Percentiles rank a stretch among this genome's conserved stretches.
These are phyloP conservation scores for Pseudogymnoascus verrucosus DNA, from an alignment of 2,329 filamentous ascomycete species.

Conservation along the genomic window DNA sequence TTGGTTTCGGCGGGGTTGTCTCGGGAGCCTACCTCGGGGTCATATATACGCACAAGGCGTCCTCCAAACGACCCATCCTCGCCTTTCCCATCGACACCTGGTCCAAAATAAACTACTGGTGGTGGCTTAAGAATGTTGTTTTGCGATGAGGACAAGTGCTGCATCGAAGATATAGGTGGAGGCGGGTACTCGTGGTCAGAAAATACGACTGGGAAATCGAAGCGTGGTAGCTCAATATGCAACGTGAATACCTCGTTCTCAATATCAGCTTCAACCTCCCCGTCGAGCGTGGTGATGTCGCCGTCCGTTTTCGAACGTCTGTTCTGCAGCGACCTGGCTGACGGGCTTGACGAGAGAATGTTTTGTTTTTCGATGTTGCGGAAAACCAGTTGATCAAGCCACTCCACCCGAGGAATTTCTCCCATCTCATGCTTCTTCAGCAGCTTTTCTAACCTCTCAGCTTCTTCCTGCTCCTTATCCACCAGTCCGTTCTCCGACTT, in stretches of 20 bases:
- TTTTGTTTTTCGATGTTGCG: constrained; percentile 76
- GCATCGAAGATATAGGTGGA: constrained; percentile 70
- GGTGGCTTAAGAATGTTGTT: constrained; percentile 67
- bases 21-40: constrained; percentile 79
- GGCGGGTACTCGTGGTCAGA: constrained; percentile 87
- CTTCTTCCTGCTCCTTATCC: constrained; percentile 71
- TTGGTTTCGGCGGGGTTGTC: constrained; percentile 96
- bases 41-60: constrained; percentile 77
- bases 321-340: constrained; percentile 49
- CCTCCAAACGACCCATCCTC: constrained; percentile 40
- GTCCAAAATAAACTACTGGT: constrained; percentile 80
- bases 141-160: constrained; percentile 54
- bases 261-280: constrained; percentile 30
- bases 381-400: constrained; percentile 93
- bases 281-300: constrained; percentile 29
- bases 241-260: constrained; percentile 64
- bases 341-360: constrained; percentile 54
- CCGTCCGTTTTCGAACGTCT: constrained; percentile 30
- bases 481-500: constrained; percentile 40
- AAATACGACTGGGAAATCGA: constrained; percentile 93
- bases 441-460: constrained; percentile 79
- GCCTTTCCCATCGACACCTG: constrained; percentile 69
- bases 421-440: constrained; percentile 99
- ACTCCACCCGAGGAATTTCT: constrained; percentile 85
- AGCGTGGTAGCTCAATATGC: constrained; percentile 85